Conservation (phyloP, 352 stramenopile genomes). For the Proteromonas lacertae region DNA sequence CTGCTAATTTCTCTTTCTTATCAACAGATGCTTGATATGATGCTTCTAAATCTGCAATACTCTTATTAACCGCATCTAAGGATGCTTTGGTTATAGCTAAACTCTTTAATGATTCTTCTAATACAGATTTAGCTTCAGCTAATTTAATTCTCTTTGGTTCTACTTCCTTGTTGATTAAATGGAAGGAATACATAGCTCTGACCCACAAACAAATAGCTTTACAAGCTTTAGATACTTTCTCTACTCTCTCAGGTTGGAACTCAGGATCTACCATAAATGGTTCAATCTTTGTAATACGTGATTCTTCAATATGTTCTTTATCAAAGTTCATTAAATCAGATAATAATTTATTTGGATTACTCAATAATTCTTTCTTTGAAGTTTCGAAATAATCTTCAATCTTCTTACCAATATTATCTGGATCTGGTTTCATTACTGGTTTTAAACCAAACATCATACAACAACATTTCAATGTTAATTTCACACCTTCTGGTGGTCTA, state of each 20-base stretch:
- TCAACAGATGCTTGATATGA: slow-evolving; percentile 46
- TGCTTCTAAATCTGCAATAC: slow-evolving; percentile 41
- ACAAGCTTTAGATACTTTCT: slow-evolving; percentile 47
- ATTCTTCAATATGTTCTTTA: slow-evolving; percentile 54
- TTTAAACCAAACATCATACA: slow-evolving; percentile 78
- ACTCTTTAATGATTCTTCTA: slow-evolving; percentile 41
- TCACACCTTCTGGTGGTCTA: slow-evolving; percentile 58
- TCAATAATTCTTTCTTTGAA: slow-evolving; percentile 49
- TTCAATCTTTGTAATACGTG: slow-evolving; percentile 32
- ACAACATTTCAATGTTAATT: slow-evolving; percentile 51
- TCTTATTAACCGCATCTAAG: slow-evolving; percentile 38
- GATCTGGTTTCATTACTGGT: slow-evolving; percentile 54
- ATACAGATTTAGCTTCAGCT: slow-evolving; percentile 26
- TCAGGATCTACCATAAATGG: slow-evolving; percentile 35
- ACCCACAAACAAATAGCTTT: slow-evolving; percentile 70
- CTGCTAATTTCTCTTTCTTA: slow-evolving; percentile 22
- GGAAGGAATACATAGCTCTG: slow-evolving; percentile 56
- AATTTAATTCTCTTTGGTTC: slow-evolving; percentile 53
- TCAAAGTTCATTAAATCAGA: slow-evolving; percentile 65
- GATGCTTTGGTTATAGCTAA: slow-evolving; percentile 36
- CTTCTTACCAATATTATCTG: slow-evolving; percentile 43
- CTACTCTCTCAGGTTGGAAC: slow-evolving; percentile 54
- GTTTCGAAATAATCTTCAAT: slow-evolving; percentile 56
- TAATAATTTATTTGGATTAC: slow-evolving; percentile 51
- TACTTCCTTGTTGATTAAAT: slow-evolving; percentile 52